Evolutionary conservation across 2,329 filamentous ascomycete species (phyloP), one percentile per base, ranked within the genome.

Genomic region (Westerdykella sp.): DNA sequence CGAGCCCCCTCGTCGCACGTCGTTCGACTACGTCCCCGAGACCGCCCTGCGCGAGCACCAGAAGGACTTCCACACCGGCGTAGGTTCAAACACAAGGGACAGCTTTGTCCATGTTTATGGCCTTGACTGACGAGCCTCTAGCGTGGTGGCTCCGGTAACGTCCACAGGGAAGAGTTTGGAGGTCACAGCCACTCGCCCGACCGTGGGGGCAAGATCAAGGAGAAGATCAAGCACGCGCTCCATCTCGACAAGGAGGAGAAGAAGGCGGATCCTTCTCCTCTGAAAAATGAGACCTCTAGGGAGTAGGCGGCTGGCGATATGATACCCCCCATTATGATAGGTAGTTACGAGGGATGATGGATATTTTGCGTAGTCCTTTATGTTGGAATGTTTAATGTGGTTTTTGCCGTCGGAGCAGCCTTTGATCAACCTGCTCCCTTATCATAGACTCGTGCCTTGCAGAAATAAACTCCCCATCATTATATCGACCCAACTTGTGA

Each of bases 11-110:
- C 50, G 53, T 30, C 57, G 60, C 46, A 57, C 55, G 13, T 67
- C 68, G 6, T 50, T 63, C 40, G 71, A 74, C 43, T 52, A 68
- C 39, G 63, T 74, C 12, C 72, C 72, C 16, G 71, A 74, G 52
- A 63, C 65, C 18, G 64, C 68, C 13, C 59, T 68, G 37, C 60
- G 69, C 35, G 55, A 57, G 22, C 45, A 56, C 14, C 64, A 63
- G 34, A 69, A 71, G 21, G 69, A 73, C 48, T 74, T 68, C 49
- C 71, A 73, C 53, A 73, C 71, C 6, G 71, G 71, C n/a, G 66
- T 69, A 62, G 14, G 67, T 60, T 23, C 16, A 31, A 6, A 16
- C 25, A 21, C 4, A 11, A 10, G 18, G 3, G 3, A 23, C 11
- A 3, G 1, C 4, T 22, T 13, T 7, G 16, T 4, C 12, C 31